These are phyloP conservation scores for Candida nanaspora DNA, from an alignment of 805 yeast genomes.

Conservation along the genomic window DNA sequence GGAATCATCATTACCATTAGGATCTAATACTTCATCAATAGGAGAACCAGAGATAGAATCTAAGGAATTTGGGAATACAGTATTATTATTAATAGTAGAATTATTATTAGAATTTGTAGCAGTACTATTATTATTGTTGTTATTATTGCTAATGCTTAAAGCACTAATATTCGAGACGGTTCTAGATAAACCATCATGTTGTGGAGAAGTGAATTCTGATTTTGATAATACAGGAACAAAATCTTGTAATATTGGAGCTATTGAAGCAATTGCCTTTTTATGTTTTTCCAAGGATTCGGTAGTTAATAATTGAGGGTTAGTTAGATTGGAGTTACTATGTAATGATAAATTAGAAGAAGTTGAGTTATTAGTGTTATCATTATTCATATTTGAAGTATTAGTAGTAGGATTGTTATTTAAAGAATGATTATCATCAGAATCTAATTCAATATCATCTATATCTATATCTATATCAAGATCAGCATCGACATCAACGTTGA, in stretches of 20 bases:
- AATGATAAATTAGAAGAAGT: too few species aligned
- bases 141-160: conserved; percentile 16
- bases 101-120: not conserved
- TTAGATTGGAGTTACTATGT: not conserved
- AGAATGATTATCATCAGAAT: not conserved
- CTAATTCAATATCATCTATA: not conserved
- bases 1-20: too few species aligned
- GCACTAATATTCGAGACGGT: conserved; percentile 25
- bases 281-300: conserved; percentile 26
- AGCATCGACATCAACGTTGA: not conserved
- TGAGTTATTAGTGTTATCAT: not conserved
- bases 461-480: not conserved
- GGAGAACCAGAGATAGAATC: not conserved
- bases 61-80: not conserved
- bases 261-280: conserved; percentile 64
- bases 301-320: conserved; percentile 16
- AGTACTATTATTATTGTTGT: not conserved
- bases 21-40: too few species aligned
- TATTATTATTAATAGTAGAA: conserved; percentile 4
- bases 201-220: conserved; percentile 28
- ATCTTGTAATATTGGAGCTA: conserved; percentile 68
- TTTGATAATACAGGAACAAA: conserved; percentile 65
- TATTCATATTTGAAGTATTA: not conserved
- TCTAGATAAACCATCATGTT: conserved; percentile 23
- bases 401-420: not conserved